Conservation (phyloP, 352 stramenopile species). For the Globisporangium yorkense region DNA sequence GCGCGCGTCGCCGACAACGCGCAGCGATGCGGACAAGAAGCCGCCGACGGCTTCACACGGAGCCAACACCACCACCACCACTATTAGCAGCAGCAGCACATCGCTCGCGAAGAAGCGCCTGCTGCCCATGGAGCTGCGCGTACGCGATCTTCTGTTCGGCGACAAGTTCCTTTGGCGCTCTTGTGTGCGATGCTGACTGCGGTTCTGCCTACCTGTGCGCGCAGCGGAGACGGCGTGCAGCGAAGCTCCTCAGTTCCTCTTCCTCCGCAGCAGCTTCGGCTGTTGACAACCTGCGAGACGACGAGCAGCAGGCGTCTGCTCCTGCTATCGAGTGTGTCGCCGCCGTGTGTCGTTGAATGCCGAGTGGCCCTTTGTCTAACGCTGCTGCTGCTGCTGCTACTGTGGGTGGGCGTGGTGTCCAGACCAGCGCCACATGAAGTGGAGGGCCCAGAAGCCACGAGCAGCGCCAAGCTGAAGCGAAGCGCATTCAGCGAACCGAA, state of each 20-base stretch:
- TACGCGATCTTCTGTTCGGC: slow-evolving; percentile 17
- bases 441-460: background rate
- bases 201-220: background rate
- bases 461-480: background rate
- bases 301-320: background rate
- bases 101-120: slow-evolving; percentile 43
- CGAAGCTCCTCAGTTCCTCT: slow-evolving; percentile 30
- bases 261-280: background rate
- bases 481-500: background rate
- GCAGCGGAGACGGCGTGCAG: slow-evolving; percentile 55
- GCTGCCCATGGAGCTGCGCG: slow-evolving; percentile 65
- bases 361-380: too few species aligned
- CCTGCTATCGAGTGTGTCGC: too few species aligned
- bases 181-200: background rate
- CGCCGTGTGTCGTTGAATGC: too few species aligned
- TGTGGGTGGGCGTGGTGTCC: too few species aligned
- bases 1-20: too few species aligned
- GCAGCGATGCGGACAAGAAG: background rate
- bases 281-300: background rate
- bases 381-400: too few species aligned
- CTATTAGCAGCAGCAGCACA: slow-evolving; percentile 5
- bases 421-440: background rate
- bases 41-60: too few species aligned
- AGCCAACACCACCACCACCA: too few species aligned
- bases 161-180: background rate